Base-by-base conservation (phyloP, 1,284 basidiomycete genomes). In the Boletellus dicymbophilus region DNA sequence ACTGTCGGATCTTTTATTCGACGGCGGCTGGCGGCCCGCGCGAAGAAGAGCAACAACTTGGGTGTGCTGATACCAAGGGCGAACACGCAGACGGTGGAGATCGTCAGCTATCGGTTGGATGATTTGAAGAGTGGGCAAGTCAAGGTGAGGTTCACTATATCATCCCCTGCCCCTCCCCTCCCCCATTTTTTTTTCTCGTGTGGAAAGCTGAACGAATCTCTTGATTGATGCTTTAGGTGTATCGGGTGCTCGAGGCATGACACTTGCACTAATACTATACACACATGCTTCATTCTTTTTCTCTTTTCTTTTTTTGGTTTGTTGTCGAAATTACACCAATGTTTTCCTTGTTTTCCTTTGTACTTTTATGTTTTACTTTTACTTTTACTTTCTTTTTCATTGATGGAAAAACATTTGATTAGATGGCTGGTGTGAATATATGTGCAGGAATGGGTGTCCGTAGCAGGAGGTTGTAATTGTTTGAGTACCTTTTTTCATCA, bases 101-200 rank as follows among this genome's bases (percentile, higher is more conserved):
- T 80, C 46, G 85, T 82, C 23, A 93, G 88, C 58, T 93, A 95
- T 71, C 79, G 90, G 46, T 70, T 95, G 61, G 93, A 96, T 45
- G 94, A 96, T 74, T 67, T 96, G 58, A 95, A 94, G 76, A 87
- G 81, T 58, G 93, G 93, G 12, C 72, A 75, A 39, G 79, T 94
- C 37, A 86, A 89, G 80, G 89, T 91, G 52, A 25, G 51, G 31
- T 27, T n/a, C 31, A 33, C n/a, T 33, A n/a, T n/a, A 33, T 15
- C 4, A n/a, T n/a, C n/a, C n/a, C n/a, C n/a, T n/a, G n/a, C n/a
- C n/a, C n/a, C n/a, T n/a, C n/a, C n/a, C n/a, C n/a, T n/a, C n/a
- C n/a, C n/a, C n/a, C n/a, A n/a, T n/a, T n/a, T n/a, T n/a, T n/a
- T n/a, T n/a, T n/a, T n/a, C 16, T 16, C 10, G 31, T 33, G 7